Evolutionary conservation across 257 asterid species (phyloP).

Genomic region (Rhazya stricta): DNA sequence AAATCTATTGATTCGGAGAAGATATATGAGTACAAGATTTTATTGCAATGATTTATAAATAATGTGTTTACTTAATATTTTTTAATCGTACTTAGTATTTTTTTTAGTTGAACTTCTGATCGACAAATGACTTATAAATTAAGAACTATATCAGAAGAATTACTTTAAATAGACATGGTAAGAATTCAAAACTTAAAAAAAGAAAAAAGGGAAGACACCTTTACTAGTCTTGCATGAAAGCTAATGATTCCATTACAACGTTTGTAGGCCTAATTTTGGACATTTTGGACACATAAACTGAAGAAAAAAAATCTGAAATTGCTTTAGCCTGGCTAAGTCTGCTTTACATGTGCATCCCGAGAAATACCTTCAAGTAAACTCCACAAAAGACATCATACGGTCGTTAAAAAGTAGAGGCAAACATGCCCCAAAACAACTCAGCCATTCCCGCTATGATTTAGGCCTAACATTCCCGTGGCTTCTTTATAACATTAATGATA

Average conservation of each 20-base stretch:
- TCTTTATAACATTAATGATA: neutral
- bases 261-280: neutral
- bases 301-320: neutral
- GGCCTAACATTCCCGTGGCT: neutral
- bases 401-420: slow-evolving; percentile 11
- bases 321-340: neutral
- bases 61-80: too few species aligned
- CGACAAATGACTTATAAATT: too few species aligned
- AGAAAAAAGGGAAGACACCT: too few species aligned
- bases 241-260: neutral
- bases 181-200: too few species aligned
- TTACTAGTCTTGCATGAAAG: too few species aligned
- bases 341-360: neutral
- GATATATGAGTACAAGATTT: too few species aligned
- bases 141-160: too few species aligned
- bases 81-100: too few species aligned
- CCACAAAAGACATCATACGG: neutral
- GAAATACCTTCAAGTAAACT: neutral
- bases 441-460: neutral
- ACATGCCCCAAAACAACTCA: slow-evolving; percentile 16
- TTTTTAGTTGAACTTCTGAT: too few species aligned
- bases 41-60: too few species aligned
- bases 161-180: too few species aligned
- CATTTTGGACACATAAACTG: neutral
- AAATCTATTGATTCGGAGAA: too few species aligned